Percentiles rank a stretch among this genome's conserved stretches.
These are phyloP conservation scores for Eucalyptus microcorys DNA, from an alignment of 345 rosid genomes.

Conservation along the genomic window DNA sequence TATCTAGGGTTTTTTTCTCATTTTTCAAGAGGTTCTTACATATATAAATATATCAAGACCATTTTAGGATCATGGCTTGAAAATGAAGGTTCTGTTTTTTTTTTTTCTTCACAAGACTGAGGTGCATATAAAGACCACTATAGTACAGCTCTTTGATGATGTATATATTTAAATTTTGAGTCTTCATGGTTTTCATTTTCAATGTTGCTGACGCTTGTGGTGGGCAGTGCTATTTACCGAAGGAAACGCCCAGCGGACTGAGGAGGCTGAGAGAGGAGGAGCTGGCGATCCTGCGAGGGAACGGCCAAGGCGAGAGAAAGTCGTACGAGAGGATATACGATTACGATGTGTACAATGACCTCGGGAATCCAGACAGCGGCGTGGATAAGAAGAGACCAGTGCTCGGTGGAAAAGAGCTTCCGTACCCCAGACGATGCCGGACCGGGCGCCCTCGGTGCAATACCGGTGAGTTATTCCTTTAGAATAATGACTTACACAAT, in stretches of 20 bases:
- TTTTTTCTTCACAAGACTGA: too few relatives aligned
- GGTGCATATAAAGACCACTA: neutral
- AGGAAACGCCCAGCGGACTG: conserved; percentile 52
- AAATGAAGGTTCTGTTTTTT: too few relatives aligned
- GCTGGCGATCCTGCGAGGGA: conserved; percentile 34
- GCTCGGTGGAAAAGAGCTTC: conserved; percentile 27
- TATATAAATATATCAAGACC: too few relatives aligned
- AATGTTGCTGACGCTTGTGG: neutral
- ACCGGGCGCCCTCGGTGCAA: conserved; percentile 14
- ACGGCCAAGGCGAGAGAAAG: conserved; percentile 49
- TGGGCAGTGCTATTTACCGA: conserved; percentile 43
- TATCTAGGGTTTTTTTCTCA: neutral
- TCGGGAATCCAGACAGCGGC: conserved; percentile 51
- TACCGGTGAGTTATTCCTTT: neutral
- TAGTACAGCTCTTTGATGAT: neutral
- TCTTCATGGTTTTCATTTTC: neutral
- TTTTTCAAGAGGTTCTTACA: too few relatives aligned
- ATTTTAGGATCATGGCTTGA: too few relatives aligned
- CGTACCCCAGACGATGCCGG: conserved; percentile 42
- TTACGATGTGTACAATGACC: conserved; percentile 72
- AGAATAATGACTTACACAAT: neutral
- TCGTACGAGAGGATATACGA: conserved; percentile 56
- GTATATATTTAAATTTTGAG: neutral
- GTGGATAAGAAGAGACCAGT: conserved; percentile 6
- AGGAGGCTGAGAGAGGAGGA: conserved; percentile 42